Evolutionary conservation across 2,329 filamentous ascomycete species (phyloP), one percentile per base, ranked within the genome.

Genomic region (Bipolaris zeicola): DNA sequence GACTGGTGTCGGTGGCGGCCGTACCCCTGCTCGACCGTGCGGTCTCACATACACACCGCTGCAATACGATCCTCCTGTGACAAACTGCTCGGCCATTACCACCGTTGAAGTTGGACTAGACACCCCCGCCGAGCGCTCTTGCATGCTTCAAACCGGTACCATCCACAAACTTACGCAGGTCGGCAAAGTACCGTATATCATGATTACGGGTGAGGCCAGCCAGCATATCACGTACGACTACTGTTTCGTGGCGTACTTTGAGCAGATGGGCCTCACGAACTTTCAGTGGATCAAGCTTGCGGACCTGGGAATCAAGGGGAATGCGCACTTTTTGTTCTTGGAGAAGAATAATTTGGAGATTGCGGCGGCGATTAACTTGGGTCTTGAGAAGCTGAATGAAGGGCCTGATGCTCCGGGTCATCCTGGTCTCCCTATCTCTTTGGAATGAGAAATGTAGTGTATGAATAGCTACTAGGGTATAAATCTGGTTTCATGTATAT

Each of bases 261-360:
- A 63, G 61, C 66, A 69, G 64, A 82, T 80, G 1, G 83, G 84
- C 6, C 22, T 44, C 0, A 77, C 81, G 1, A 55, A 64, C 0
- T 76, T 78, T 1, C 74, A 81, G 2, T 79, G 78, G 71, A 60
- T 83, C 34, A 71, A 77, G 47, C 72, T 87, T 42, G 77, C 73
- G 0, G 68, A 80, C 0, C 53, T 73, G 1, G 77, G 77, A 0
- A 79, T 86, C 1, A 66, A 71, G 20, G 85, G 85, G 0, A 87
- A 87, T 56, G 83, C 82, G 0, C 84, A 85, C 62, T 77, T 86
- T 55, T 77, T 82, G 72, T 83, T 83, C 43, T 64, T 85, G 33
- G 83, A 85, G 72, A 77, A 73, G 62, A 85, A 86, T 63, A 84
- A 79, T 55, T 60, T 77, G 31, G 64, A 75, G 0, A 75, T 84